Percentiles rank a stretch among this genome's conserved stretches.
These are phyloP conservation scores for Microsporum audouinii DNA, from an alignment of 2,329 filamentous ascomycete genomes.

Conservation along the genomic window DNA sequence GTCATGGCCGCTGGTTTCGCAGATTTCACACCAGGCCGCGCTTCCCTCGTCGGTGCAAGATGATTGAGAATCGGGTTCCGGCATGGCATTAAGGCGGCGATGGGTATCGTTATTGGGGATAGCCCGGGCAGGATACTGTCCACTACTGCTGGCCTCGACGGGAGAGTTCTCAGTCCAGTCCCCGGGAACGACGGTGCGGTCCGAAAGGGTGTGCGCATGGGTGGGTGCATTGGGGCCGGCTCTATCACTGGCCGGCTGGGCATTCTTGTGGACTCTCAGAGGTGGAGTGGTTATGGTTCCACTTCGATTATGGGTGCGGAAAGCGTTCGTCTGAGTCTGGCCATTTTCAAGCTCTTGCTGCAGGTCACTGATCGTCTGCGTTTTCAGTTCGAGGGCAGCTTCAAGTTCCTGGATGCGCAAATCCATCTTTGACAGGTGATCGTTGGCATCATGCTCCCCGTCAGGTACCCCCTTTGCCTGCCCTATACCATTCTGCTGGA, in stretches of 20 bases:
- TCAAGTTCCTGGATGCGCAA: constrained; percentile 70
- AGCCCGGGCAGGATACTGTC: constrained; percentile 16
- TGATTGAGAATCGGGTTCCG: constrained; percentile 34
- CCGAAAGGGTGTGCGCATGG: constrained; percentile 32
- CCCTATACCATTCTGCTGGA: constrained; percentile 22
- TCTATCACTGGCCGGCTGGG: constrained; percentile 20
- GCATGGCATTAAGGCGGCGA: constrained; percentile 30
- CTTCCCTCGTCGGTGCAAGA: constrained; percentile 62
- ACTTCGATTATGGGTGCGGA: constrained; percentile 23
- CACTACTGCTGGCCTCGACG: constrained; percentile 13
- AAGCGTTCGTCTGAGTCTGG: constrained; percentile 23
- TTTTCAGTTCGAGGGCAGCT: constrained; percentile 59
- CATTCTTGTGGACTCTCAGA: constrained; percentile 24
- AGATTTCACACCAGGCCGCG: constrained; percentile 86
- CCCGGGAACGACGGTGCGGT: constrained; percentile 32
- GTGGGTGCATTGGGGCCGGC: constrained; percentile 19
- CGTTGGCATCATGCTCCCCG: constrained; percentile 42
- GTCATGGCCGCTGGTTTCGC: constrained; percentile 82
- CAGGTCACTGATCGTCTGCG: constrained; percentile 65
- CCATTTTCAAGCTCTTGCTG: constrained; percentile 59
- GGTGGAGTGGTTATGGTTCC: constrained; percentile 27
- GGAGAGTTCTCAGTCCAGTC: constrained; percentile 29
- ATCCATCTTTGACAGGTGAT: constrained; percentile 57
- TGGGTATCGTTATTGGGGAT: constrained; percentile 18
- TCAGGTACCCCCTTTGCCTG: constrained; percentile 15